Percentiles rank a stretch among this genome's conserved stretches.
Evolutionary conservation across 805 yeast species (phyloP).

Genomic region (Spathaspora hagerdaliae): DNA sequence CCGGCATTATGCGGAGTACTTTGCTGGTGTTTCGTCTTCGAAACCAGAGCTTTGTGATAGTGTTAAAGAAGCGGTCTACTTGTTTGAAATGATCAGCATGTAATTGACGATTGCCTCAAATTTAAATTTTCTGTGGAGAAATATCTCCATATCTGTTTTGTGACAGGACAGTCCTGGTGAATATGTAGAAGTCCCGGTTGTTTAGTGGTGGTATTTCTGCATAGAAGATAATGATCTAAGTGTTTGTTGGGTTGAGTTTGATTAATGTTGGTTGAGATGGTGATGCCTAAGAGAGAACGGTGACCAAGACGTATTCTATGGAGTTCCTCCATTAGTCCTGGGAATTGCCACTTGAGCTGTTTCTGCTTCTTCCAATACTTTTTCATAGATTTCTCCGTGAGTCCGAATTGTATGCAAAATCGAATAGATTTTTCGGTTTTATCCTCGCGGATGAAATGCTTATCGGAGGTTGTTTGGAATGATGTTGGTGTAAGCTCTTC

Average conservation of each 20-base stretch:
- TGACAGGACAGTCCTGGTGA: too few species aligned
- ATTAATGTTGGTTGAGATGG: background rate
- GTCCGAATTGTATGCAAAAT: background rate
- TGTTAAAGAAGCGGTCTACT: too few species aligned
- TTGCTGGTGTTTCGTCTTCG: too few species aligned
- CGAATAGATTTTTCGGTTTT: background rate
- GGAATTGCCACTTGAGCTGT: background rate
- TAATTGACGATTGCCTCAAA: too few species aligned
- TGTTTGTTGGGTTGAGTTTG: background rate
- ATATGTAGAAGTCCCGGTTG: too few species aligned
- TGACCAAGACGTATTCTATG: background rate
- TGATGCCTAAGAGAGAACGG: background rate
- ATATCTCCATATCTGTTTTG: too few species aligned
- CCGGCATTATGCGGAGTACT: too few species aligned
- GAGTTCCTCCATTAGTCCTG: background rate
- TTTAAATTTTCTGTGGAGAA: too few species aligned
- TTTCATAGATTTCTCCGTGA: background rate
- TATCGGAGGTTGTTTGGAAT: background rate
- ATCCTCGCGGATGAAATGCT: background rate
- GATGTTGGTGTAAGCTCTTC: background rate
- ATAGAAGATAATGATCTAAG: background rate
- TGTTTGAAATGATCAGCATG: too few species aligned
- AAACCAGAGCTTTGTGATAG: too few species aligned
- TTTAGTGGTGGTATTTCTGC: background rate
- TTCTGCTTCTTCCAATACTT: background rate